Evolutionary conservation across 2,329 filamentous ascomycete genomes (phyloP).

Genomic region (Aspergillus latus): DNA sequence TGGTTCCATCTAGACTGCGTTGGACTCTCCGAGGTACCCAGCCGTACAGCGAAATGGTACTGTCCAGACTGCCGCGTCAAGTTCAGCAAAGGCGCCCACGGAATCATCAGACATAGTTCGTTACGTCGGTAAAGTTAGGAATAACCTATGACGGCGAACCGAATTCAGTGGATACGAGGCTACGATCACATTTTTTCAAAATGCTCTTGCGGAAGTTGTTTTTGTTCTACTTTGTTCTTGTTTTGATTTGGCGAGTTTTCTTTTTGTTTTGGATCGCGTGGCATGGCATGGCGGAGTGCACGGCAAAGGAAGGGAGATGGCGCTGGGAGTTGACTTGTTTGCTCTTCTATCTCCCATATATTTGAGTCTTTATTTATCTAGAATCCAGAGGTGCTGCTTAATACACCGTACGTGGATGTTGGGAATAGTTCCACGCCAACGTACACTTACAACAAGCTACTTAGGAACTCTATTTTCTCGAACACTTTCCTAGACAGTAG

Average conservation of each 20-base stretch:
- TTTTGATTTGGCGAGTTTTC: neutral
- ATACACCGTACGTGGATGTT: no score
- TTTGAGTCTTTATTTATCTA: neutral
- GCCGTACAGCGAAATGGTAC: slow-evolving; percentile 64
- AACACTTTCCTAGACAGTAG: no score
- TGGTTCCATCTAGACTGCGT: slow-evolving; percentile 68
- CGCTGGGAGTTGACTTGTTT: slow-evolving; percentile 1
- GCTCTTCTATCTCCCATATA: no score
- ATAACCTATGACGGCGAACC: neutral
- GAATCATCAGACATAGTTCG: slow-evolving; percentile 39
- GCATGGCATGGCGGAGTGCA: neutral
- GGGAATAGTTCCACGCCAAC: no score
- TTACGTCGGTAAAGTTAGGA: slow-evolving; percentile 31
- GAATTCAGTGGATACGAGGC: slow-evolving; percentile 19
- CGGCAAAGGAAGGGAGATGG: slow-evolving; percentile 1
- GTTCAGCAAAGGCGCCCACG: slow-evolving; percentile 43
- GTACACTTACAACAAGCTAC: no score
- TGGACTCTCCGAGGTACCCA: slow-evolving; percentile 57
- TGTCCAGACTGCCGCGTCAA: slow-evolving; percentile 62
- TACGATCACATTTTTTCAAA: neutral
- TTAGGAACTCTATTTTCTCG: no score
- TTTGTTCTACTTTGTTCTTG: no score
- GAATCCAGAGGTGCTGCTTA: neutral
- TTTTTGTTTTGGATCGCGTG: slow-evolving; percentile 3
- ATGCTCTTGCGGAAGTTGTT: no score